These are phyloP conservation scores for Blumeria hordei DNA, from an alignment of 2,329 filamentous ascomycete species.

Conservation along the genomic window DNA sequence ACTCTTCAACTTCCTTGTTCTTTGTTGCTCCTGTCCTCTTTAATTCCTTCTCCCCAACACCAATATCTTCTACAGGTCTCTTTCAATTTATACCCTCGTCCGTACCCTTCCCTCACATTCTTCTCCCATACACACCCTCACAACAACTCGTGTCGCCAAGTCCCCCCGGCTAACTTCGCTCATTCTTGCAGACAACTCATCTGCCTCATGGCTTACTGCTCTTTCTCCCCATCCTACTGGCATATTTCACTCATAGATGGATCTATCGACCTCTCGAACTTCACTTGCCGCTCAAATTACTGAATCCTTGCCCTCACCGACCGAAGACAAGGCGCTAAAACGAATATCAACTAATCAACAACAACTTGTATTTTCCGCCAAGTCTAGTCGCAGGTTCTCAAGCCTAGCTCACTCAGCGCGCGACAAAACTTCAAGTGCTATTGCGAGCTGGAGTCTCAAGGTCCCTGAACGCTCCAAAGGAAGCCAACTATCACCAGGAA, in stretches of 20 bases:
- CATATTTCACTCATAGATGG: background rate
- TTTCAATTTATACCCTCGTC: background rate
- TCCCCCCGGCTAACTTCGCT: background rate
- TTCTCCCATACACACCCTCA: background rate
- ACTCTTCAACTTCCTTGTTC: background rate
- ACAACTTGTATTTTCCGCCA: background rate
- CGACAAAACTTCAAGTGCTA: constrained; percentile 14
- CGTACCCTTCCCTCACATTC: background rate
- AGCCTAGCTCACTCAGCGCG: constrained; percentile 13
- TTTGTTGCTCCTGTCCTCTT: background rate
- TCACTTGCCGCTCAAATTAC: background rate
- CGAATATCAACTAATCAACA: too few relatives aligned
- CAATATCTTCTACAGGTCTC: background rate
- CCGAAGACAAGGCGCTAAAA: too few relatives aligned
- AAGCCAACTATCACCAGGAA: constrained; percentile 9
- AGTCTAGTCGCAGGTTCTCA: constrained; percentile 9
- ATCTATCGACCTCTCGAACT: background rate
- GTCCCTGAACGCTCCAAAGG: constrained; percentile 6
- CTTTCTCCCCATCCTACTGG: background rate
- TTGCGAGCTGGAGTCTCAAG: constrained; percentile 11
- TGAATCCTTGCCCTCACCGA: too few relatives aligned
- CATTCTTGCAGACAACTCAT: background rate
- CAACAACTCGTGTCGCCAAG: background rate
- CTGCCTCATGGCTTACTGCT: background rate
- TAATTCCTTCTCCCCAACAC: background rate